These are phyloP conservation scores for Cordyceps militaris DNA, from an alignment of 2,329 filamentous ascomycete genomes.

Conservation along the genomic window DNA sequence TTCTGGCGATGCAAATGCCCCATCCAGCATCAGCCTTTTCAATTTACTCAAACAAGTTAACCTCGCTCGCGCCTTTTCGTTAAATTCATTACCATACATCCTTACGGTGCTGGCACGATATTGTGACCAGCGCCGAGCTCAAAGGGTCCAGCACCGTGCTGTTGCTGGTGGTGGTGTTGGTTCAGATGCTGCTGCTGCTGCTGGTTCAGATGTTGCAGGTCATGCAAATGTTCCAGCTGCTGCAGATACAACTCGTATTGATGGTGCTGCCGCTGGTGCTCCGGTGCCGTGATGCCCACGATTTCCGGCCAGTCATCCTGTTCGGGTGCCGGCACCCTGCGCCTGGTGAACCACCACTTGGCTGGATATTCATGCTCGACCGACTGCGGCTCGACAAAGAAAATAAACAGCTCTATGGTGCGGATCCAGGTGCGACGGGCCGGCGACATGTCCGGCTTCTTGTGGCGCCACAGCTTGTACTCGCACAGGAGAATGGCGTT, in stretches of 20 bases:
- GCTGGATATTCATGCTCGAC: slow-evolving; percentile 32
- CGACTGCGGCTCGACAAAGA: slow-evolving; percentile 36
- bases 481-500: slow-evolving; percentile 31
- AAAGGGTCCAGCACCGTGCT: too few relatives aligned
- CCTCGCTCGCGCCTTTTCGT: too few relatives aligned
- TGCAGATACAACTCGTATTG: too few relatives aligned
- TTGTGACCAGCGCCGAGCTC: too few relatives aligned
- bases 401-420: slow-evolving; percentile 26
- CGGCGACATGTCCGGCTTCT: slow-evolving; percentile 24
- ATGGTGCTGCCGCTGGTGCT: too few relatives aligned
- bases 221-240: too few relatives aligned
- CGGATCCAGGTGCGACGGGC: slow-evolving; percentile 22
- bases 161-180: too few relatives aligned
- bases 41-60: not conserved
- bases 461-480: slow-evolving; percentile 32
- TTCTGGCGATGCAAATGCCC: too few relatives aligned
- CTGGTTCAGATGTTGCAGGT: too few relatives aligned
- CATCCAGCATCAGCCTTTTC: not conserved
- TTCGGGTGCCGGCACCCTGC: not conserved
- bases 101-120: too few relatives aligned
- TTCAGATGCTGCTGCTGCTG: too few relatives aligned
- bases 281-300: not conserved
- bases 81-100: too few relatives aligned
- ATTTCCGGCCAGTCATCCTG: not conserved
- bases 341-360: slow-evolving; percentile 21